Conservation (phyloP, 345 rosid genomes). For the Sonneratia caseolaris region DNA sequence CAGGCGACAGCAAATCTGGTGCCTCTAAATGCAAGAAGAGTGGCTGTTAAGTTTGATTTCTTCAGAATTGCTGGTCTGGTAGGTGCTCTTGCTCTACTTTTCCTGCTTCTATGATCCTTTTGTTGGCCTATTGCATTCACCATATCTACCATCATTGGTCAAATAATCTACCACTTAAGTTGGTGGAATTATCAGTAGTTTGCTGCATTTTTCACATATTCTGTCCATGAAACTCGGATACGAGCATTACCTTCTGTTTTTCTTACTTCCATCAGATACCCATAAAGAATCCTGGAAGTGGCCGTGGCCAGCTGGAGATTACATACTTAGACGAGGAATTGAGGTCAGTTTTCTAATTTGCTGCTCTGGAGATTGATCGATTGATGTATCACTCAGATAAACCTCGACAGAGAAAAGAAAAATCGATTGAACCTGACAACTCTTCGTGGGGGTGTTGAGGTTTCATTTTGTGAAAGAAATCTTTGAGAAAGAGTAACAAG, state of each 20-base stretch:
- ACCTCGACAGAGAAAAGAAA: neutral
- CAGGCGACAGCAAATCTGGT: conserved; percentile 83
- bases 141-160: neutral
- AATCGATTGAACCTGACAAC: neutral
- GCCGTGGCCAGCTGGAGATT: conserved; percentile 37
- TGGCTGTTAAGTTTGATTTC: conserved; percentile 67
- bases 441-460: neutral
- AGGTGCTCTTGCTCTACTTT: conserved; percentile 12
- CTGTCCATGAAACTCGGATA: neutral
- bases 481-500: neutral
- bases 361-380: neutral
- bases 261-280: conserved; percentile 21
- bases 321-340: conserved; percentile 40
- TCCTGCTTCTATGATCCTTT: neutral
- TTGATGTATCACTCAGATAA: neutral
- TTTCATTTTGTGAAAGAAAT: neutral
- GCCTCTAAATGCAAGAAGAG: conserved; percentile 63
- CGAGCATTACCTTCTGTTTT: neutral
- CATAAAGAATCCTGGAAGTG: conserved; percentile 36
- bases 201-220: neutral
- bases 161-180: neutral
- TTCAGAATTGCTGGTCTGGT: conserved; percentile 77
- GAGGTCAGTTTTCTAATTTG: conserved; percentile 18
- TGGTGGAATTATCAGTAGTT: neutral
- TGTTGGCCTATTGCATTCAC: neutral